Conservation (phyloP, 345 rosid species). For the Adansonia digitata region DNA sequence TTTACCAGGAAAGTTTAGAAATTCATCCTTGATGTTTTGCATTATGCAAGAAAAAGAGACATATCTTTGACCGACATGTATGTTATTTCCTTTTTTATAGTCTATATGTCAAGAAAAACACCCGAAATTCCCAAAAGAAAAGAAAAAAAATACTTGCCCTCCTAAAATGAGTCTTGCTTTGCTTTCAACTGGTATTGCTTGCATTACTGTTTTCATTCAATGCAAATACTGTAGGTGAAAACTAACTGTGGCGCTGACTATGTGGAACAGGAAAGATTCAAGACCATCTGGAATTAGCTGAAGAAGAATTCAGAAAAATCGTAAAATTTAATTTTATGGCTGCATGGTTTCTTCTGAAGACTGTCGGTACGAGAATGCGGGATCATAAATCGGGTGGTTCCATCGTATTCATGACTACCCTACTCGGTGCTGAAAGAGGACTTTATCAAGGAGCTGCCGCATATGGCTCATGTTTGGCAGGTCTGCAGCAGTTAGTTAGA, state of each 20-base stretch:
- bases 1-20: background rate
- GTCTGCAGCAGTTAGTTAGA: constrained; percentile 70
- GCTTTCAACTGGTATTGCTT: background rate
- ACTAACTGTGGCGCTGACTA: background rate
- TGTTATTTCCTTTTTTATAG: too few species aligned
- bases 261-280: constrained; percentile 56
- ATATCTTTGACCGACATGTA: too few species aligned
- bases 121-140: too few species aligned
- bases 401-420: constrained; percentile 53
- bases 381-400: constrained; percentile 65
- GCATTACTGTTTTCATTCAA: too few species aligned
- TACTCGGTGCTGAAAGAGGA: constrained; percentile 70
- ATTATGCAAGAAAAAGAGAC: background rate
- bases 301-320: constrained; percentile 56
- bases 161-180: background rate
- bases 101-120: too few species aligned
- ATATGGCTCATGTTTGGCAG: constrained; percentile 68
- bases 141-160: too few species aligned
- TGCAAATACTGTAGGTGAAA: background rate
- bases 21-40: background rate
- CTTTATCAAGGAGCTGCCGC: constrained; percentile 84
- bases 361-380: constrained; percentile 70
- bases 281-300: constrained; percentile 52
- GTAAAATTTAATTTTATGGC: constrained; percentile 62
- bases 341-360: constrained; percentile 72